Percentiles rank a stretch among this genome's conserved stretches.
phyloP scores from a whole-genome alignment of 2,329 filamentous ascomycete genomes.

The Microdochium nivale region DNA sequence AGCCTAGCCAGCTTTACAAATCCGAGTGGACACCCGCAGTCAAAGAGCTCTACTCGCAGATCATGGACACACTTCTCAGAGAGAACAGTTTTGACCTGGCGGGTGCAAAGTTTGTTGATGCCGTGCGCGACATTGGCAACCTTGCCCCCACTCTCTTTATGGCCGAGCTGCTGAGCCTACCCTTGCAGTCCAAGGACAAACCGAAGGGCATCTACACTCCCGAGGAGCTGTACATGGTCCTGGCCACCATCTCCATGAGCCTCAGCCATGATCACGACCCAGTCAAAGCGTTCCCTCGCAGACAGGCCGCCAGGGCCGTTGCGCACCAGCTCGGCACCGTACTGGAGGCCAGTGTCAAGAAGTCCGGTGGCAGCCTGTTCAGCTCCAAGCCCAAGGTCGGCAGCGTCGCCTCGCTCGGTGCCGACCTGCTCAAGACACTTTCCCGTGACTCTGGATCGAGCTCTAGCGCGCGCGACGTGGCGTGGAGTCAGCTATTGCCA shows the following conservation, averaged over 20 bases:
- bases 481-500: conserved; percentile 63
- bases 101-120: conserved; percentile 57
- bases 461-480: conserved; percentile 54
- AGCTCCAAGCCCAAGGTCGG: conserved; percentile 43
- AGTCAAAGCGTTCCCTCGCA: conserved; percentile 56
- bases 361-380: conserved; percentile 48
- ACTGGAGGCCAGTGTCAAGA: conserved; percentile 60
- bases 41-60: conserved; percentile 58
- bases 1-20: conserved; percentile 50
- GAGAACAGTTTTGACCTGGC: conserved; percentile 57
- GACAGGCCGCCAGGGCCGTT: conserved; percentile 47
- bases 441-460: conserved; percentile 58
- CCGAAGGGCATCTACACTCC: conserved; percentile 49
- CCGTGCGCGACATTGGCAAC: conserved; percentile 63
- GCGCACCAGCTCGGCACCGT: conserved; percentile 50
- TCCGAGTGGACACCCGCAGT: conserved; percentile 54
- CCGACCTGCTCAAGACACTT: conserved; percentile 55
- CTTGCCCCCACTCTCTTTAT: conserved; percentile 57
- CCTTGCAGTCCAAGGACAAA: conserved; percentile 54
- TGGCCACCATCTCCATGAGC: conserved; percentile 56
- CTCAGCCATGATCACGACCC: conserved; percentile 61
- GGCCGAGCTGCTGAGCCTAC: conserved; percentile 53
- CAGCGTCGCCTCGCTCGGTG: conserved; percentile 54
- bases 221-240: conserved; percentile 50
- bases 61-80: conserved; percentile 50